Base-by-base conservation (phyloP, 352 stramenopile species). In the Globisporangium emineosum region DNA sequence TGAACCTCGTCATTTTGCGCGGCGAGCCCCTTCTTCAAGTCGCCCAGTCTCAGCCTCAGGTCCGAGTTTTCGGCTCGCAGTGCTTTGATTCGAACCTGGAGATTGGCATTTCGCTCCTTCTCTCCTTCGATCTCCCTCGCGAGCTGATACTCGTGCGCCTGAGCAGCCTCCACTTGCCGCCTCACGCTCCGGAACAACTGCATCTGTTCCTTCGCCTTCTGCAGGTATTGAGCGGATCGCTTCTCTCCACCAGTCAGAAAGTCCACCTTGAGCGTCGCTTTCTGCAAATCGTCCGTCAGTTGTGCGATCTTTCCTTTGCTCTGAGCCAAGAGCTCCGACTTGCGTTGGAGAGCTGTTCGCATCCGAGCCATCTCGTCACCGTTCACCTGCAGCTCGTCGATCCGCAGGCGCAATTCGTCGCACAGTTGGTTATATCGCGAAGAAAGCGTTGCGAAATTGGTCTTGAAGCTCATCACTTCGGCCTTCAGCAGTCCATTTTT, bases 191-290 rank as follows among this genome's bases (percentile, higher is more conserved):
- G 66, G 0, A 86, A 37, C 40, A 78, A 63, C 8, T 72, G 65
- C 0, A 64, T 65, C 29, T 83, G 73, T 19, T 88, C 77, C 57
- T 77, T 83, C 5, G 64, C 57, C 45, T 85, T 82, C 19, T 73
- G 61, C 13, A 81, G 72, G 5, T 75, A 57, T 10, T 53, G 35
- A 2, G 35, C 27, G 19, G 60, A 23, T n/a, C 68, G 69, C 58
- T 80, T 76, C 47, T 85, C 72, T 2, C 52, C 59, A 4, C 27
- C 29, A 19, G 58, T 55, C 0, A 85, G 61, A 9, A 71, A 55
- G 2, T 71, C 60, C 17, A 72, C 37, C 17, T 71, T 76, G 30
- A 73, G 67, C 1, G 40, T 35, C 3, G 57, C 56, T 21, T 63
- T 56, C 9, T 83, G 65, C 12, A 85, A 52, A 12, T 78, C 73